These are phyloP conservation scores for Cunninghamia lanceolata DNA, from an alignment of 75 land plant species.

Conservation along the genomic window DNA sequence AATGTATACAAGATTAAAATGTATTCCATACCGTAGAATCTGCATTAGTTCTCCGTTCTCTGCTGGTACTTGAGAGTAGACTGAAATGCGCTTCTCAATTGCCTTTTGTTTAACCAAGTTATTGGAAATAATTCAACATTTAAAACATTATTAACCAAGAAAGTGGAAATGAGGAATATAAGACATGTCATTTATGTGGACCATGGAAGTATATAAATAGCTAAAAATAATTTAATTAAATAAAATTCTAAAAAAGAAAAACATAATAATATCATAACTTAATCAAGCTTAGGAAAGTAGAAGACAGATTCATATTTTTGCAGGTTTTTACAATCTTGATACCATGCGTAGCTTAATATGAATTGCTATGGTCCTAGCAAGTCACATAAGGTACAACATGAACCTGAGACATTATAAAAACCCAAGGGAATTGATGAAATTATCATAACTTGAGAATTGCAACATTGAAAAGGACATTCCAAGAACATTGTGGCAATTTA, in stretches of 20 bases:
- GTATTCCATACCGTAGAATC: constrained; percentile 66
- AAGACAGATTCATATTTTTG: neutral
- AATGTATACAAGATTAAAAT: constrained; percentile 1
- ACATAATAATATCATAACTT: neutral
- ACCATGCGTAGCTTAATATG: no score
- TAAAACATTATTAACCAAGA: neutral
- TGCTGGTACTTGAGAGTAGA: constrained; percentile 88
- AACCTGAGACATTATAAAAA: neutral
- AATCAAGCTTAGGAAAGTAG: neutral
- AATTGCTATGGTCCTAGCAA: neutral
- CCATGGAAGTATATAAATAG: neutral
- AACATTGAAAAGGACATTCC: neutral
- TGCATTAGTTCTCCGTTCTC: constrained; percentile 98
- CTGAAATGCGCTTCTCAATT: constrained; percentile 87
- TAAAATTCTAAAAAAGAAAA: neutral
- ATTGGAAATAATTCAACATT: neutral
- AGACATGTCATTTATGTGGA: neutral
- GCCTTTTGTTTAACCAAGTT: constrained; percentile 40
- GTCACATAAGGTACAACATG: neutral
- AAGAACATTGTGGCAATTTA: neutral
- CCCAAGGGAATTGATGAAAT: neutral
- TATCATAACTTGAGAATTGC: neutral
- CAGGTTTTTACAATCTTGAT: neutral
- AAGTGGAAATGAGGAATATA: neutral
- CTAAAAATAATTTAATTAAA: neutral